These are phyloP conservation scores for Aspergillus cavernicola DNA, from an alignment of 495 filamentous ascomycete species.

Conservation along the genomic window DNA sequence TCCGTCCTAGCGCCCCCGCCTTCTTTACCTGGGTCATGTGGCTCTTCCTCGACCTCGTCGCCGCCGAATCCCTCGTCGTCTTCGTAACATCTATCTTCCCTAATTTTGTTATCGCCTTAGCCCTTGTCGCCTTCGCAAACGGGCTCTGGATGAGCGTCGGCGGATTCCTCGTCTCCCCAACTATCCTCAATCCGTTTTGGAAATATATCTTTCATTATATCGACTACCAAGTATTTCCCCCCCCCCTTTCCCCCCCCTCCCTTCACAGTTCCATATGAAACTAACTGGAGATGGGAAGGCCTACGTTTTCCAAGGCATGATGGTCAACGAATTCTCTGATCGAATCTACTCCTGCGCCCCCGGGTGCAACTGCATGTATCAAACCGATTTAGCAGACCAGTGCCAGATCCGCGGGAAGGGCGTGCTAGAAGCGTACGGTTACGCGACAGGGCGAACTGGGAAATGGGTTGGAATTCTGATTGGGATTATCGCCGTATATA, in stretches of 20 bases:
- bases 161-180: conserved; percentile 72
- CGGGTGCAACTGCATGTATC: conserved; percentile 66
- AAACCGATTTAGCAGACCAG: conserved; percentile 54
- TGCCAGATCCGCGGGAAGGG: conserved; percentile 65
- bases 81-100: conserved; percentile 68
- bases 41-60: conserved; percentile 80
- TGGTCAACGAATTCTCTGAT: conserved; percentile 75
- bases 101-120: conserved; percentile 72
- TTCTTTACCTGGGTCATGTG: conserved; percentile 83
- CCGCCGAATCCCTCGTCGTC: conserved; percentile 76
- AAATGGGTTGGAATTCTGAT: conserved; percentile 74
- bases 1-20: conserved; percentile 57
- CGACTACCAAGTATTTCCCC: conserved; percentile 59
- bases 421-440: conserved; percentile 66
- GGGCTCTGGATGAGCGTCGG: conserved; percentile 83
- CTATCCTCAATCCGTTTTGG: conserved; percentile 75
- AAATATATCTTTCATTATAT: conserved; percentile 81
- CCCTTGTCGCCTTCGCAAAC: conserved; percentile 75
- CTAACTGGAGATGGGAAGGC: conserved; percentile 31
- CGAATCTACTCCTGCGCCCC: conserved; percentile 57
- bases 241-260: not conserved
- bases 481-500: conserved; percentile 67
- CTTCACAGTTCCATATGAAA: not conserved
- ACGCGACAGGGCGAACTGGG: conserved; percentile 56
- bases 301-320: conserved; percentile 87